Base-by-base conservation (phyloP, 441 rosid species). In the Daphne laureola region DNA sequence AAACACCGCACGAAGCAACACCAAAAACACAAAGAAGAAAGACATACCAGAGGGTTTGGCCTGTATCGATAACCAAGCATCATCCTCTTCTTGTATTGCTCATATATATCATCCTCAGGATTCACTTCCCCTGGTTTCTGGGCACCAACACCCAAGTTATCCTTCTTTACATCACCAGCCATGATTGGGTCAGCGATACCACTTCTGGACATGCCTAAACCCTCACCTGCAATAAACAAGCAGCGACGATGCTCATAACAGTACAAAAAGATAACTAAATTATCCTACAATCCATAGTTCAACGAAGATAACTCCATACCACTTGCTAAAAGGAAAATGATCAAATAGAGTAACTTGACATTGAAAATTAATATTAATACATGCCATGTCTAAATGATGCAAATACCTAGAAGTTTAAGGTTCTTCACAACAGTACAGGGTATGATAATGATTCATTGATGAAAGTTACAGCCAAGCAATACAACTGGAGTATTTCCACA, bases 1-100 rank as follows among this genome's bases (percentile, higher is more conserved):
- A 14, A 6, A 21, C 1, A 14, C 5, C 15, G 18, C 0, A 11
- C 14, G 53, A 38, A 38, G 13, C 40, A n/a, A 9, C 40, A 14
- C 43, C 4, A 47, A 23, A 13, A 18, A 45, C 50, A 23, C 14
- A 12, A 55, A 56, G 35, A 46, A 57, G 13, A 51, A 48, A 0
- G 43, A 8, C 8, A 6, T 83, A 92, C 98, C 94, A 92, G 68
- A 51, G 98, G 97, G 63, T 92, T 92, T 47, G 98, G 98, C 54
- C 98, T 78, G 68, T 92, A 53, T 49, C 84, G 82, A 70, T 92
- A 92, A 49, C 98, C 98, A 51, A 92, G 92, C 97, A 92, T 92
- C 98, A 92, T 92, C 25, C 97, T 84, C 87, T 89, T 92, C 87
- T 93, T 93, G 58, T 90, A 90, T 72, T 93, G 97, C 75, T 93